Base-by-base conservation (phyloP, 371 early-diverging fungal genomes). In the Mortierella sp. region DNA sequence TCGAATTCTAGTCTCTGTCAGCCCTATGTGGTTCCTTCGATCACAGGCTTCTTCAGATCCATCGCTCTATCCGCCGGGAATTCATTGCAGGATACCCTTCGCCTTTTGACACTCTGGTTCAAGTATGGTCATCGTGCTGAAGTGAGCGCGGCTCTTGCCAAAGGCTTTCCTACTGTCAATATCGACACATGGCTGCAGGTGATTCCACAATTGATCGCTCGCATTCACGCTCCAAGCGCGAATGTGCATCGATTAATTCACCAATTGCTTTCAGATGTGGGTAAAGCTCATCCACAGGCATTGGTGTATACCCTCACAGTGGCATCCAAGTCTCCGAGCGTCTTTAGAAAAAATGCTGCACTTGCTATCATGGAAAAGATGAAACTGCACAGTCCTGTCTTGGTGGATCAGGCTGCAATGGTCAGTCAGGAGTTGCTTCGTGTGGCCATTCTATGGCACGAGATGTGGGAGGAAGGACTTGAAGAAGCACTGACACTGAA, bases 161-260 rank as follows among this genome's bases (percentile, higher is more conserved):
- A 95, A 54, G 96, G 96, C 0, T 94, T 96, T 78, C 88, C 87
- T 13, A 89, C 86, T 12, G 95, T 98, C 43, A 91, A 89, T 50
- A 92, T 97, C 58, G 96, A 96, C 51, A 96, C 96, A 0, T 99
- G 99, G 99, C 84, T 99, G n/a, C 96, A 98, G 80, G 99, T 99
- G 8, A 98, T 99, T 63, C 99, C 99, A 12, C 98, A 97, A 39
- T 82, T 99, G 23, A 97, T 99, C 85, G 99, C 98, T 0, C 89
- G 98, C 52, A 97, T 98, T 62, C 96, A 97, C 67, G 90, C 94
- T 0, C 89, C 91, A 16, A 91, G 85, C 58, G 85, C 88, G 5
- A 88, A 92, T 61, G 95, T 97, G 0, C 90, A 97, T 50, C 81
- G 87, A 13, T 82, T 98, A 50, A 93, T 98, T 57, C 94, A 95